phyloP scores from a whole-genome alignment of 2,329 filamentous ascomycete species.

The Ilyonectria destructans region DNA sequence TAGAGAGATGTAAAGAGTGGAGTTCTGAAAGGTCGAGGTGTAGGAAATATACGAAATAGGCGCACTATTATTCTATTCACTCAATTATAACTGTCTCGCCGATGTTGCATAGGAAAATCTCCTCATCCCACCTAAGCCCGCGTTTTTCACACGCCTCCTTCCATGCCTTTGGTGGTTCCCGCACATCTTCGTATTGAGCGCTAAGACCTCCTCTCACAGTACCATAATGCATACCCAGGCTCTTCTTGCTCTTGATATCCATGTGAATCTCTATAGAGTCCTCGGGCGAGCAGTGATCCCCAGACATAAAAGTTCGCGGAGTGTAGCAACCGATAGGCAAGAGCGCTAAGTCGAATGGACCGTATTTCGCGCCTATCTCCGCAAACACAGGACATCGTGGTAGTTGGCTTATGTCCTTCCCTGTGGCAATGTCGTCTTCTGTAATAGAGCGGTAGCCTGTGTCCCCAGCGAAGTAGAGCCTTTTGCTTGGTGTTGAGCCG shows the following conservation, averaged over 20 bases:
- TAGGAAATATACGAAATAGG: too few relatives aligned
- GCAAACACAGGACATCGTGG: constrained; percentile 85
- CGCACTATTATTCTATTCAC: too few relatives aligned
- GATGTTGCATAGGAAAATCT: constrained; percentile 85
- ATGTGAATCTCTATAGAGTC: constrained; percentile 88
- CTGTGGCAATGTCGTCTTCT: constrained; percentile 76
- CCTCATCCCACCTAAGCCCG: constrained; percentile 75
- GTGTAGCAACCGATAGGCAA: constrained; percentile 91
- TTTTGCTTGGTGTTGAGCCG: constrained; percentile 74
- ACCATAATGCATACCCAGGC: constrained; percentile 90
- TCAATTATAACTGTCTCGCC: constrained; percentile 70
- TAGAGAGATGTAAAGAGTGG: too few relatives aligned
- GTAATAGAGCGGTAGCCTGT: constrained; percentile 85
- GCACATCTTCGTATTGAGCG: constrained; percentile 75
- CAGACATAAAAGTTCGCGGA: constrained; percentile 78
- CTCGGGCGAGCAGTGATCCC: constrained; percentile 85
- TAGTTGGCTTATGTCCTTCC: constrained; percentile 70
- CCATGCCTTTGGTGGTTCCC: constrained; percentile 82
- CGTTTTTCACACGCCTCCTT: constrained; percentile 78
- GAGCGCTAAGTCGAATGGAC: constrained; percentile 87
- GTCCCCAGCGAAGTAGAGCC: constrained; percentile 86
- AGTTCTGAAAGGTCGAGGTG: too few relatives aligned
- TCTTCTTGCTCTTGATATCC: constrained; percentile 82
- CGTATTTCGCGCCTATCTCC: constrained; percentile 81
- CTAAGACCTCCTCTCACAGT: constrained; percentile 73